Conservation (phyloP, 1,284 basidiomycete species). For the Neonothopanus nambi region DNA sequence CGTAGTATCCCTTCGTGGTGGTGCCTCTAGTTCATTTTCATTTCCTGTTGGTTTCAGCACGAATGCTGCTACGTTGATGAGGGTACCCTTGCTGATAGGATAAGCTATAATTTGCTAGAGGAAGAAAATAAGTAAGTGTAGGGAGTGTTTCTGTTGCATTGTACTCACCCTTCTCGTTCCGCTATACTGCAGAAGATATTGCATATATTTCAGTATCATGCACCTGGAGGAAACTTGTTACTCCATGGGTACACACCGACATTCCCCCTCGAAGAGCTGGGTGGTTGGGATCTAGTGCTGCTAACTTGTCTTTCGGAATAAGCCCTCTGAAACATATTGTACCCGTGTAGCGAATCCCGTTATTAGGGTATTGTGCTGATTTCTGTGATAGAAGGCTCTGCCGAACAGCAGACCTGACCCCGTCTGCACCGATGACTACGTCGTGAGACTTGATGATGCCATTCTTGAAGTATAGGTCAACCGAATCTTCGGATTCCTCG, state of each 20-base stretch:
- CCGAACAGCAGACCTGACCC: conserved; percentile 28
- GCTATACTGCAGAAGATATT: too few relatives aligned
- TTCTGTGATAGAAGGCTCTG: background rate
- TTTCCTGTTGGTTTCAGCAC: conserved; percentile 33
- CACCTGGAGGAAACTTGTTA: too few relatives aligned
- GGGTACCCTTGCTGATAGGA: conserved; percentile 40
- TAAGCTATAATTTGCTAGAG: conserved; percentile 44
- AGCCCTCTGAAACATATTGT: conserved; percentile 7
- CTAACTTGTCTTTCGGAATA: conserved; percentile 7
- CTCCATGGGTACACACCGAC: too few relatives aligned
- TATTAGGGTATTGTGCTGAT: background rate
- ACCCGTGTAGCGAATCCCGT: conserved; percentile 13
- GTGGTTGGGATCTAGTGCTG: background rate
- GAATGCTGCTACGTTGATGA: conserved; percentile 45
- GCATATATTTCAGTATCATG: too few relatives aligned
- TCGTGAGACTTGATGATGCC: conserved; percentile 43
- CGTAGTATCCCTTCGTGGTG: conserved; percentile 34
- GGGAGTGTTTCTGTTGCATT: too few relatives aligned
- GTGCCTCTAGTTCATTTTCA: conserved; percentile 33
- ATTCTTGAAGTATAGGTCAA: conserved; percentile 44
- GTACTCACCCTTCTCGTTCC: conserved; percentile 5
- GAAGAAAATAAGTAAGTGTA: too few relatives aligned
- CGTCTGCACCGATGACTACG: conserved; percentile 52
- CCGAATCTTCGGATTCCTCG: conserved; percentile 26
- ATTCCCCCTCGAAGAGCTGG: background rate